Evolutionary conservation across 306 rosid genomes (phyloP).

Genomic region (Cucurbita argyrosperma): DNA sequence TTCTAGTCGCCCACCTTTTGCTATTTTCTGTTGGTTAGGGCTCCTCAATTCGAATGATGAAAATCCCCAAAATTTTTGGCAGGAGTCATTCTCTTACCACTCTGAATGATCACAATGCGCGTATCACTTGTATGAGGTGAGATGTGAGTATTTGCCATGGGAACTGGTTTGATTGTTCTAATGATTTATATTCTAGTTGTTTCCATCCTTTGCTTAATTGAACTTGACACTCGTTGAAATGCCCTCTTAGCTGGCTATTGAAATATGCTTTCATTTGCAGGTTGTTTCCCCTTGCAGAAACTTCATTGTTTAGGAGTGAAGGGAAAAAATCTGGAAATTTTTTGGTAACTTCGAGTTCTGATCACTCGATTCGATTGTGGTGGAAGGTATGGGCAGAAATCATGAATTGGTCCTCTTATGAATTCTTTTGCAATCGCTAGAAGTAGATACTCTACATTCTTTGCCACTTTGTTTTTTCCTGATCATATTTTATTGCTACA

Average conservation of each 20-base stretch:
- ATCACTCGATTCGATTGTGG: constrained; percentile 73
- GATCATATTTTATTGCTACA: not conserved
- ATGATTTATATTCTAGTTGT: too few relatives aligned
- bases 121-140: constrained; percentile 76
- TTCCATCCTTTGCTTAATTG: not conserved
- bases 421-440: not conserved
- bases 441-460: not conserved
- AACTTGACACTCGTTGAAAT: not conserved
- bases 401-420: not conserved
- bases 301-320: constrained; percentile 26
- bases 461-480: not conserved
- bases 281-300: constrained; percentile 44
- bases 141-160: not conserved
- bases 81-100: not conserved
- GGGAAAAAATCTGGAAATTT: constrained; percentile 25
- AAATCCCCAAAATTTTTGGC: constrained; percentile 12
- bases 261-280: constrained; percentile 30
- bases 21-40: constrained; percentile 35
- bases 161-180: not conserved
- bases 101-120: constrained; percentile 43
- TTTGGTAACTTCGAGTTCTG: constrained; percentile 73
- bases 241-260: constrained; percentile 3
- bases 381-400: constrained; percentile 42
- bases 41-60: constrained; percentile 19
- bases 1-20: not conserved